Conservation (phyloP, 805 yeast species). For the Ogataea minuta region DNA sequence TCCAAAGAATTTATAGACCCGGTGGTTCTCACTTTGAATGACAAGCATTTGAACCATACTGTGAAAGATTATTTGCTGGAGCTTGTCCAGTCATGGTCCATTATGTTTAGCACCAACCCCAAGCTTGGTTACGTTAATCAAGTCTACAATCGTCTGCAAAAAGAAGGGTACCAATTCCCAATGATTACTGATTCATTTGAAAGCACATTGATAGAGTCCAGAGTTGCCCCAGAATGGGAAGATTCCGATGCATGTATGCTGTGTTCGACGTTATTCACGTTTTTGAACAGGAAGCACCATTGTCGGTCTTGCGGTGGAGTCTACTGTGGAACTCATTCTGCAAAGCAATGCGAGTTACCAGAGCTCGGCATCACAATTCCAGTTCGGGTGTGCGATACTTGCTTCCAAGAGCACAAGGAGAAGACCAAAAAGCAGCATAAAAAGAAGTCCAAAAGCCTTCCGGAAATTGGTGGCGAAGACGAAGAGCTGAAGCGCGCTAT, state of each 20-base stretch:
- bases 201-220: conserved; percentile 70
- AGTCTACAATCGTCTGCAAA: conserved; percentile 55
- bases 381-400: conserved; percentile 91
- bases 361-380: conserved; percentile 83
- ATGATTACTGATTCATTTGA: conserved; percentile 38
- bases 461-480: conserved; percentile 53
- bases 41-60: conserved; percentile 38
- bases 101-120: conserved; percentile 64
- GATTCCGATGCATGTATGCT: conserved; percentile 96
- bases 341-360: conserved; percentile 67
- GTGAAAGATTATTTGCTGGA: conserved; percentile 62
- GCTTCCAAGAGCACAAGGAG: conserved; percentile 61
- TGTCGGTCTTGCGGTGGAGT: conserved; percentile 98
- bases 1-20: conserved; percentile 86
- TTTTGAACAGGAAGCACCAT: conserved; percentile 90
- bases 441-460: conserved; percentile 24
- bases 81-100: conserved; percentile 73
- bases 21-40: conserved; percentile 46
- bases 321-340: conserved; percentile 82
- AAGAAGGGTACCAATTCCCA: conserved; percentile 71
- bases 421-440: conserved; percentile 26
- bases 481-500: conserved; percentile 78
- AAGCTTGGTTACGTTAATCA: conserved; percentile 64
- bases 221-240: conserved; percentile 96
- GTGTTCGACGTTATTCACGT: conserved; percentile 75